Evolutionary conservation across 2,329 filamentous ascomycete species (phyloP).

Genomic region (Parastagonospora nodorum): DNA sequence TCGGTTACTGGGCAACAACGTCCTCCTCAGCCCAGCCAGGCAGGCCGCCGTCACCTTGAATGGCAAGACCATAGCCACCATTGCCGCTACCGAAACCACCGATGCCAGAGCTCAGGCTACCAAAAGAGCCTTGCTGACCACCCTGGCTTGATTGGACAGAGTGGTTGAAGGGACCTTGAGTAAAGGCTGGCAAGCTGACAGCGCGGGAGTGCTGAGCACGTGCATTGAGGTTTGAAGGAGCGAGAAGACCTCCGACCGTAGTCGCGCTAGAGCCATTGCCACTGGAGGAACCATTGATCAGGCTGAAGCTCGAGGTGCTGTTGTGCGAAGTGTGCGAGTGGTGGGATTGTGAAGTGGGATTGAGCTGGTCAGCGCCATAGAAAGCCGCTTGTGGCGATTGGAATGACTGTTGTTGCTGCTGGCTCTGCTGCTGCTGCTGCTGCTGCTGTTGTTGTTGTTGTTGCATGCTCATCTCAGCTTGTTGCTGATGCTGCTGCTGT

Average conservation of each 20-base stretch:
- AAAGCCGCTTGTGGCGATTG: conserved; percentile 79
- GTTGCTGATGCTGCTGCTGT: conserved; percentile 48
- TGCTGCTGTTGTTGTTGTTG: conserved; percentile 30
- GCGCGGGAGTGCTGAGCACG: conserved; percentile 74
- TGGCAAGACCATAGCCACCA: conserved; percentile 63
- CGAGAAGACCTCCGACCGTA: conserved; percentile 77
- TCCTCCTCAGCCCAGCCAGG: conserved; percentile 70
- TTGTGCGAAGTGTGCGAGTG: conserved; percentile 63
- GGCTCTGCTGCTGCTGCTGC: conserved; percentile 26
- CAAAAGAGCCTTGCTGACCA: conserved; percentile 56
- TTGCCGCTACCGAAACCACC: conserved; percentile 61
- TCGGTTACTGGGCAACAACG: conserved; percentile 57
- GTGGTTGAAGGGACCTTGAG: conserved; percentile 61
- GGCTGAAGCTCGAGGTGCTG: conserved; percentile 57
- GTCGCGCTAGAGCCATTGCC: conserved; percentile 59
- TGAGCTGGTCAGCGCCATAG: conserved; percentile 68
- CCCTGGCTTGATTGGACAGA: conserved; percentile 45
- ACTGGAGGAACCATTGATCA: conserved; percentile 50
- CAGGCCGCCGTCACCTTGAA: conserved; percentile 62
- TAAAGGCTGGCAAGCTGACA: conserved; percentile 81
- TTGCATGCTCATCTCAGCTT: conserved; percentile 45
- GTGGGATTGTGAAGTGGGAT: conserved; percentile 65
- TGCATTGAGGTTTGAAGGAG: conserved; percentile 67
- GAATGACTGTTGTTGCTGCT: conserved; percentile 62
- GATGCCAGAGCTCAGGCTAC: conserved; percentile 63